Evolutionary conservation across 2,329 filamentous ascomycete species (phyloP).

Genomic region (Penicillium olsonii): DNA sequence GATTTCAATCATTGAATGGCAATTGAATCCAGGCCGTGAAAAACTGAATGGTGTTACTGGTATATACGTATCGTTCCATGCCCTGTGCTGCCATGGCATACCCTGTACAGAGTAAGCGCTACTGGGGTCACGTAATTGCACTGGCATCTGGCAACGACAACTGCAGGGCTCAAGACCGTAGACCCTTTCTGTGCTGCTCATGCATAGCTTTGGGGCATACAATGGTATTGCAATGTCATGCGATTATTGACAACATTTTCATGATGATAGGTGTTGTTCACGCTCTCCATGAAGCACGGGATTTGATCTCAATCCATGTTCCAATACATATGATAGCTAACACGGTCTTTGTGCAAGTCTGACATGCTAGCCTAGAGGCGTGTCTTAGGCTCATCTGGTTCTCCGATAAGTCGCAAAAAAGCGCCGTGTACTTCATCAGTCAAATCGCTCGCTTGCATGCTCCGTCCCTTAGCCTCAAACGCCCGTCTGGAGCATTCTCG

Average conservation of each 20-base stretch:
- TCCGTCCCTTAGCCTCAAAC: slow-evolving; percentile 81
- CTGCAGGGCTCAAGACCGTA: neutral
- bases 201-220: too few relatives aligned
- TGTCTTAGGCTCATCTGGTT: slow-evolving; percentile 54
- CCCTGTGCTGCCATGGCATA: neutral
- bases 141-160: neutral
- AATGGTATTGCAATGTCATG: too few relatives aligned
- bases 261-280: too few relatives aligned
- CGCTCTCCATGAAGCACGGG: neutral
- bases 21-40: too few relatives aligned
- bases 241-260: too few relatives aligned
- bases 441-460: slow-evolving; percentile 88
- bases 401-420: slow-evolving; percentile 78
- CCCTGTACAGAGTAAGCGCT: neutral
- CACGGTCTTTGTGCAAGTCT: neutral
- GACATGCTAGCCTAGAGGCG: slow-evolving; percentile 27
- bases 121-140: slow-evolving; percentile 1
- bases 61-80: neutral
- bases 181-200: neutral
- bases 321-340: neutral
- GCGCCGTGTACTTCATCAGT: slow-evolving; percentile 85
- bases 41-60: neutral
- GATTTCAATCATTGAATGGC: too few relatives aligned
- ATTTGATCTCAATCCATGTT: neutral
- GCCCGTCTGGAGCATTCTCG: slow-evolving; percentile 87